These are phyloP conservation scores for Hypoxylon sp. DNA, from an alignment of 2,329 filamentous ascomycete genomes.

Conservation along the genomic window DNA sequence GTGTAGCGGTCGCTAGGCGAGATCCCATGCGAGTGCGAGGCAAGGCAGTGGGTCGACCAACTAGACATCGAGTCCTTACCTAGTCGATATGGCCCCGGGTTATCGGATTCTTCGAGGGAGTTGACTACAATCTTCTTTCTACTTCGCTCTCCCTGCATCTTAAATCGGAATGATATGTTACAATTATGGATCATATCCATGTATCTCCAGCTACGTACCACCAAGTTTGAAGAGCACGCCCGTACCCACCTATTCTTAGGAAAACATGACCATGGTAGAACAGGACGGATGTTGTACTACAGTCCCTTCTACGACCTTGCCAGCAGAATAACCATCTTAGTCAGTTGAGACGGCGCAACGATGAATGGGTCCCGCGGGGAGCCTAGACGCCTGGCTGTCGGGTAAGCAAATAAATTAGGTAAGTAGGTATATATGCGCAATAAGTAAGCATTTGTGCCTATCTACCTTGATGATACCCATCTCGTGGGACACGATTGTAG, in stretches of 20 bases:
- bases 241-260: neutral
- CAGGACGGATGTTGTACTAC: neutral
- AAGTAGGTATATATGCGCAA: neutral
- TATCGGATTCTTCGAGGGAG: conserved; percentile 18
- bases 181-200: neutral
- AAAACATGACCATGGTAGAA: neutral
- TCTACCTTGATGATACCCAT: neutral
- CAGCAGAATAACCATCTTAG: neutral
- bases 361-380: conserved; percentile 11
- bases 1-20: neutral
- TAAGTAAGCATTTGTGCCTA: neutral
- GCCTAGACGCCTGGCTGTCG: neutral
- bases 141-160: neutral
- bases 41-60: conserved; percentile 18
- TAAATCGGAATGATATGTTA: neutral
- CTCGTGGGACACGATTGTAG: conserved; percentile 9
- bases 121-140: neutral
- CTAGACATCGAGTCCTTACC: conserved; percentile 2
- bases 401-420: neutral
- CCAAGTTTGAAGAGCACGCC: no score
- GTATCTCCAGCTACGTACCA: no score
- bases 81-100: conserved; percentile 15
- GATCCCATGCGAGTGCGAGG: conserved; percentile 17
- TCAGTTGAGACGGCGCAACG: neutral
- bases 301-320: neutral